phyloP scores from a whole-genome alignment of 768 basidiomycete genomes.

The Tulasnella calospora region DNA sequence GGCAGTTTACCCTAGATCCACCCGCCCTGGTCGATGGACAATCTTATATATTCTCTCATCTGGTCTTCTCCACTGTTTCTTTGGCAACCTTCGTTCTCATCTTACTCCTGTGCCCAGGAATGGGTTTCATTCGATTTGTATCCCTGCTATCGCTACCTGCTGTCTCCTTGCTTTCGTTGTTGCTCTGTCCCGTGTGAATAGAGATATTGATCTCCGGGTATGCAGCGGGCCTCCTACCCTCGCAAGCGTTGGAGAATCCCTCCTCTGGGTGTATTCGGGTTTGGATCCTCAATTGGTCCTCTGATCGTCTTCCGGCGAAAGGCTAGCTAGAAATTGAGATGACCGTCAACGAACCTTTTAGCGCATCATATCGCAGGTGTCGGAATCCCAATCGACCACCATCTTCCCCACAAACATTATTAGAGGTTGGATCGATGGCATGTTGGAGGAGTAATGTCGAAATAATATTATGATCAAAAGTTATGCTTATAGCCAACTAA shows the following conservation, averaged over 20 bases:
- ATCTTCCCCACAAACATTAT: too few species aligned
- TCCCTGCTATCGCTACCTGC: background rate
- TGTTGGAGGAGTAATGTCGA: too few species aligned
- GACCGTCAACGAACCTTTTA: too few species aligned
- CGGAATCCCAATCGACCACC: too few species aligned
- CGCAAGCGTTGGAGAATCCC: background rate
- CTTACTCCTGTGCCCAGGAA: background rate
- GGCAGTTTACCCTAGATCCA: background rate
- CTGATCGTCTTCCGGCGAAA: too few species aligned
- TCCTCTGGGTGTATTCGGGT: too few species aligned
- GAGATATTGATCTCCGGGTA: constrained; percentile 5
- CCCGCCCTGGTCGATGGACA: background rate
- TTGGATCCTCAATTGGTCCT: too few species aligned
- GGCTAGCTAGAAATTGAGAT: too few species aligned
- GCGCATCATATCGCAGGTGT: too few species aligned
- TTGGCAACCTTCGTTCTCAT: background rate
- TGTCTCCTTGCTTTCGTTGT: background rate
- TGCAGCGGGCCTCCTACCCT: background rate
- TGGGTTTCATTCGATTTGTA: background rate
- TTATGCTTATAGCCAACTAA: too few species aligned
- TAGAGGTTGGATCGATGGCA: too few species aligned
- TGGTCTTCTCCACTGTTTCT: background rate
- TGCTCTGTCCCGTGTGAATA: background rate
- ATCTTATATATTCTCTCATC: background rate
- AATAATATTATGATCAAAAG: too few species aligned